A percentile compares a stretch with the other conserved stretches of the same genome.
These are phyloP conservation scores for Pseudevernia furfuracea DNA, from an alignment of 495 filamentous ascomycete species.

Conservation along the genomic window DNA sequence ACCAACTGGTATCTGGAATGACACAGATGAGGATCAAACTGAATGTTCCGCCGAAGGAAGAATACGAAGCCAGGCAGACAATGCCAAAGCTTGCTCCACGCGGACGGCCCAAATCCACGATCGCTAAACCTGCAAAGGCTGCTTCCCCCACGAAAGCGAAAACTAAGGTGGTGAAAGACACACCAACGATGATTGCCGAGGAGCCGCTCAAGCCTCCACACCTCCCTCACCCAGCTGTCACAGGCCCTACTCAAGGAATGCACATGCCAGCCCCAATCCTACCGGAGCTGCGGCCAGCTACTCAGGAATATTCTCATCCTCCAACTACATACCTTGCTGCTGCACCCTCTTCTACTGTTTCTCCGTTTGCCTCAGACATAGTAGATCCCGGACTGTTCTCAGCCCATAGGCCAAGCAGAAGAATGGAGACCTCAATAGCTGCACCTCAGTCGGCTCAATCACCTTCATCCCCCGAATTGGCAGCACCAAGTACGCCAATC, in stretches of 20 bases:
- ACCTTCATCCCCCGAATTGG: constrained; percentile 8
- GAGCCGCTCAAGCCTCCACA: constrained; percentile 8
- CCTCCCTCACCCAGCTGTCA: constrained; percentile 29
- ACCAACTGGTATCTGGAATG: constrained; percentile 58
- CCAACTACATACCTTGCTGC: not conserved
- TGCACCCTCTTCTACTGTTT: not conserved
- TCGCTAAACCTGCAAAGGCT: constrained; percentile 18
- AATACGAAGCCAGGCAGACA: constrained; percentile 53
- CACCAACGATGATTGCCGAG: not conserved
- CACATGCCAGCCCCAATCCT: not conserved
- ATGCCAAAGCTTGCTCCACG: constrained; percentile 30
- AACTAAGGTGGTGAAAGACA: constrained; percentile 15
- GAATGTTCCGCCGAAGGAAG: constrained; percentile 62
- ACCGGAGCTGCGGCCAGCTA: constrained; percentile 3
- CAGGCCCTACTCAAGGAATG: constrained; percentile 16
- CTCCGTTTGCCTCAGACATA: not conserved
- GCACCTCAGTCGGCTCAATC: constrained; percentile 6
- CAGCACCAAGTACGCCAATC: constrained; percentile 23
- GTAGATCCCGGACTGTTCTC: not conserved
- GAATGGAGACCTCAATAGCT: not conserved
- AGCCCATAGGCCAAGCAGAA: not conserved
- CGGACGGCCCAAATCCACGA: constrained; percentile 27
- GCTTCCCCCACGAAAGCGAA: constrained; percentile 25
- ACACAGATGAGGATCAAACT: constrained; percentile 64
- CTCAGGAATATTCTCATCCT: not conserved